Base-by-base conservation (phyloP, 805 yeast species). In the Candida taoyuanica region DNA sequence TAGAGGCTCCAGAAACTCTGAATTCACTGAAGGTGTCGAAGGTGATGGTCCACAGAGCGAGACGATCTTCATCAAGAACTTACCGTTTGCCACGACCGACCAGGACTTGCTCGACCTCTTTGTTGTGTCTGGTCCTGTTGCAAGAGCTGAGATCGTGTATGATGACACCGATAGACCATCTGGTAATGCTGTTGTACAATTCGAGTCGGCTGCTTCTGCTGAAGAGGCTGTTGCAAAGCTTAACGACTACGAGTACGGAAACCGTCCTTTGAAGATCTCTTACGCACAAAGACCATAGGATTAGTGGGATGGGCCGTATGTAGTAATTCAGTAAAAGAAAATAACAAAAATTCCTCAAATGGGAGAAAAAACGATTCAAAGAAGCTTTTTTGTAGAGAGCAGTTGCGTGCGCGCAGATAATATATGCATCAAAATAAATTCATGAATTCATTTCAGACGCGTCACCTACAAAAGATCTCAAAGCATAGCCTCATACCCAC, bases 51-150 rank as follows among this genome's bases (percentile, higher is more conserved):
- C 65, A 28, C 77, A 76, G 34, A 80, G 78, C 34, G 74, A 68
- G 24, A 69, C 74, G 17, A 73, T 91, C 31, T 83, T 64, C 56
- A 88, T 84, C 17, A 72, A 71, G 31, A 91, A 91, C 65, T 68
- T 91, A 55, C 98, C 98, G 21, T 86, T 76, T 71, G 81, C 88
- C 36, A 89, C 97, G n/a, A 76, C 87, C 23, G 79, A 81, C 48
- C 79, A 81, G 41, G 97, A 91, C 62, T 71, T 91, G 48, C 76
- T 70, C 47, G 96, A 89, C 49, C 71, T 91, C 42, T 89, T 89
- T 58, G 91, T 82, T 58, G 81, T 91, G 26, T 76, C 88, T 38
- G 95, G 96, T 17, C 65, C 73, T 34, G 86, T 91, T 14, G 67
- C 62, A 29, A 72, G 71, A 30, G 96, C 96, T 16, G 95, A 86